Conservation (phyloP, 164 flowering plant species). For the Magnolia sinica region DNA sequence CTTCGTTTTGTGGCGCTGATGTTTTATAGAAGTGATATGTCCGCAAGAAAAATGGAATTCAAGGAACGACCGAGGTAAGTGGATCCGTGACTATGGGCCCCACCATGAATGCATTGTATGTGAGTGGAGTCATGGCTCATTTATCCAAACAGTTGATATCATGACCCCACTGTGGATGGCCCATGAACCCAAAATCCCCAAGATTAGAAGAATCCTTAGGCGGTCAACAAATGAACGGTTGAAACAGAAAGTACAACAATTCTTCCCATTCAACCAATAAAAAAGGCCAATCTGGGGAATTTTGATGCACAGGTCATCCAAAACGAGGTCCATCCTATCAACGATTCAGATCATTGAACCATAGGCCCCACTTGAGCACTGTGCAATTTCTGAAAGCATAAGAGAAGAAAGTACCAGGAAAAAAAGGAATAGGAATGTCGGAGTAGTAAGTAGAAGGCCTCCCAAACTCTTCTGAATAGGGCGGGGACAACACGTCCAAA, state of each 20-base stretch:
- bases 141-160: no score
- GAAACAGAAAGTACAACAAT: not conserved
- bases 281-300: not conserved
- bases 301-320: no score
- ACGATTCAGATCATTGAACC: not conserved
- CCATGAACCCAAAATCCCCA: no score
- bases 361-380: not conserved
- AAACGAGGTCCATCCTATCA: not conserved
- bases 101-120: no score
- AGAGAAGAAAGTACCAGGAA: slow-evolving; percentile 28
- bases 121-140: no score
- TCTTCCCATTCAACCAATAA: not conserved
- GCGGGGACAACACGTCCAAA: slow-evolving; percentile 35
- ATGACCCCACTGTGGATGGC: no score
- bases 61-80: no score
- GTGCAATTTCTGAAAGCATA: not conserved
- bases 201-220: no score
- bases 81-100: no score
- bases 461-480: slow-evolving; percentile 36
- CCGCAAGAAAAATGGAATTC: no score
- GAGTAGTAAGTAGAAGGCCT: slow-evolving; percentile 36
- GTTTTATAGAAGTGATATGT: no score
- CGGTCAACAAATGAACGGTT: not conserved
- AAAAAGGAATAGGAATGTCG: slow-evolving; percentile 21
- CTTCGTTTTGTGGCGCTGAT: no score